Conservation (phyloP, 2,329 filamentous ascomycete species). For the Neopestalotiopsis clavispora region DNA sequence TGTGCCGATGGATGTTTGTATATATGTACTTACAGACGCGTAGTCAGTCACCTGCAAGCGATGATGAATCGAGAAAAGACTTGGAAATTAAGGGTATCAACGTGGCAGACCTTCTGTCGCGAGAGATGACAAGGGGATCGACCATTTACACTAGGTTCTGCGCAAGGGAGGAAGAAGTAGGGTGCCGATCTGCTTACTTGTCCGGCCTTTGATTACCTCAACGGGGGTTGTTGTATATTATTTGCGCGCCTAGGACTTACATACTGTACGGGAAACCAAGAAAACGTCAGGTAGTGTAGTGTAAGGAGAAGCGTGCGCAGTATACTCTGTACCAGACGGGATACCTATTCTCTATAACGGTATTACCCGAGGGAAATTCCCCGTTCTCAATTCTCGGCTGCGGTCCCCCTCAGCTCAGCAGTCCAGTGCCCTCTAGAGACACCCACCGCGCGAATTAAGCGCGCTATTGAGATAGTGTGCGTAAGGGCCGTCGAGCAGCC, state of each 20-base stretch:
- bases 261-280: too few species aligned
- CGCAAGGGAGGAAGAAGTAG: background rate
- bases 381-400: too few species aligned
- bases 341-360: too few species aligned
- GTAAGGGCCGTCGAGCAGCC: background rate
- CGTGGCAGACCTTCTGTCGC: constrained; percentile 32
- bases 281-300: too few species aligned
- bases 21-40: background rate
- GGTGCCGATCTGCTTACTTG: too few species aligned
- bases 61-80: constrained; percentile 13
- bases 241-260: background rate
- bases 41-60: constrained; percentile 8
- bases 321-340: too few species aligned
- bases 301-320: background rate
- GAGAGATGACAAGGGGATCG: background rate
- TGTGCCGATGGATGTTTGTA: too few species aligned
- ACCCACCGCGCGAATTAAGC: background rate
- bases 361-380: too few species aligned
- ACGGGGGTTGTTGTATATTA: background rate
- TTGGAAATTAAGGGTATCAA: constrained; percentile 28
- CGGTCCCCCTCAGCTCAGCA: too few species aligned
- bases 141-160: background rate
- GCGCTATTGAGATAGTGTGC: background rate
- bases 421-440: background rate
- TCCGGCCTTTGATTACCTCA: too few species aligned